Evolutionary conservation across 169 alveolate species (phyloP), one percentile per base, ranked within the genome.

Genomic region (Eimeria nieschulzi): DNA sequence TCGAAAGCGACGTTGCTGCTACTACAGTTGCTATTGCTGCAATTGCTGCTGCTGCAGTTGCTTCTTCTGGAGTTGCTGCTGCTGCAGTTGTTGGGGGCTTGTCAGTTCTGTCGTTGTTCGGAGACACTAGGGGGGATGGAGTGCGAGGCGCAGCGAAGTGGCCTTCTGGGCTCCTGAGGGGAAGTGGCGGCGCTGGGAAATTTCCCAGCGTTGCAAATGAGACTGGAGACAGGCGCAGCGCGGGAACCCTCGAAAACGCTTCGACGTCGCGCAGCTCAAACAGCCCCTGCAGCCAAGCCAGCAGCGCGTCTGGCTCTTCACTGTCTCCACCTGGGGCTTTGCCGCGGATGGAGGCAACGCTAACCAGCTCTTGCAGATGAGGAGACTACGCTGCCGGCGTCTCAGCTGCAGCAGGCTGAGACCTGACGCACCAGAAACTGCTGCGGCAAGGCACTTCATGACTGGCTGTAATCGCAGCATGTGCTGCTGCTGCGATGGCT

Each of bases 401-500:
- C 8, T 23, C 51, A 0, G 85, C 70, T 53, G 70, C 70, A 76
- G 85, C 71, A 75, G 59, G 33, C 15, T 2, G 66, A 75, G 83
- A 10, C 83, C 83, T 9, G 83, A 75, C 17, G 5, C 61, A 0
- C 12, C 83, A 39, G 64, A 17, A 73, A 12, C 12, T 15, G 21
- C 71, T 7, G 46, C 85, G 19, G 33, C 23, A n/a, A 63, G 25
- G 25, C 6, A 53, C 85, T 6, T 21, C 70, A 5, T 1, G 46
- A 7, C 25, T 1, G 12, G 70, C 21, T 8, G 85, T 59, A 15
- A 0, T 46, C 15, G 85, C 70, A 7, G 85, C 68, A 9, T n/a
- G n/a, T 72, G 82, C 82, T 72, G 82, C 82, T 9, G 53, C 56
- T 76, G 85, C 85, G 46, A 68, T 68, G n/a, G 84, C 84, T 75